Conservation (phyloP, 345 rosid genomes). For the Trapa bicornis region DNA sequence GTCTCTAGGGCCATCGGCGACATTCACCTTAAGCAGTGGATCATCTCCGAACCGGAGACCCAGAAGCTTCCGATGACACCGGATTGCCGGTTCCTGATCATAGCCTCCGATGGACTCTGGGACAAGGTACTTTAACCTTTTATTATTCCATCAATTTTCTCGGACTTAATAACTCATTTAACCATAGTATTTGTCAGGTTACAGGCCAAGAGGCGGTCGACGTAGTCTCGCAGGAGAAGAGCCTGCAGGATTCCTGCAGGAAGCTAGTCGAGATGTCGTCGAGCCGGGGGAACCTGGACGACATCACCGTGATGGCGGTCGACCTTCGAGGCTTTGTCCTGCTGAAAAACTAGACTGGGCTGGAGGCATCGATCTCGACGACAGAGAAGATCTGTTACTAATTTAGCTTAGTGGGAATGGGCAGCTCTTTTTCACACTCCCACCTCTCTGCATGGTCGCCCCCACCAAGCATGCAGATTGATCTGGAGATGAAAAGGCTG, state of each 20-base stretch:
- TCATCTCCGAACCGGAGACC: conserved; percentile 44
- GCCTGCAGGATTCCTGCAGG: conserved; percentile 20
- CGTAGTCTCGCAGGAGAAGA: conserved; percentile 15
- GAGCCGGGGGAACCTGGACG: conserved; percentile 37
- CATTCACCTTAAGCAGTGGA: conserved; percentile 34
- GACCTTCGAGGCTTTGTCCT: conserved; percentile 20
- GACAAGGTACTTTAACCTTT: conserved; percentile 26
- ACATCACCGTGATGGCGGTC: conserved; percentile 36
- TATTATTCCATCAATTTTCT: too few species aligned
- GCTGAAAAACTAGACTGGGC: too few species aligned
- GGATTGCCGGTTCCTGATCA: conserved; percentile 30
- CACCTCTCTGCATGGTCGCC: too few species aligned
- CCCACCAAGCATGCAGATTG: too few species aligned
- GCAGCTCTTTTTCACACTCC: too few species aligned
- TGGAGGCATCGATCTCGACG: too few species aligned
- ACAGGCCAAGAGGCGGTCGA: conserved; percentile 43
- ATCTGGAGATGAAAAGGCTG: too few species aligned
- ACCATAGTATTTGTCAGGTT: conserved; percentile 14
- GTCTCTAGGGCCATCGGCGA: conserved; percentile 48
- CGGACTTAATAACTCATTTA: too few species aligned
- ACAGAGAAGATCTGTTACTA: too few species aligned
- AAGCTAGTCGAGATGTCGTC: conserved; percentile 31
- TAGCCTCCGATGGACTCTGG: conserved; percentile 59
- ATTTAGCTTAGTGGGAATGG: too few species aligned
- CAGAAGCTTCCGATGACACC: conserved; percentile 17